Percentiles rank a stretch among this genome's conserved stretches.
Evolutionary conservation across 768 basidiomycete genomes (phyloP).

Genomic region (Neoboletus subvelutipes): DNA sequence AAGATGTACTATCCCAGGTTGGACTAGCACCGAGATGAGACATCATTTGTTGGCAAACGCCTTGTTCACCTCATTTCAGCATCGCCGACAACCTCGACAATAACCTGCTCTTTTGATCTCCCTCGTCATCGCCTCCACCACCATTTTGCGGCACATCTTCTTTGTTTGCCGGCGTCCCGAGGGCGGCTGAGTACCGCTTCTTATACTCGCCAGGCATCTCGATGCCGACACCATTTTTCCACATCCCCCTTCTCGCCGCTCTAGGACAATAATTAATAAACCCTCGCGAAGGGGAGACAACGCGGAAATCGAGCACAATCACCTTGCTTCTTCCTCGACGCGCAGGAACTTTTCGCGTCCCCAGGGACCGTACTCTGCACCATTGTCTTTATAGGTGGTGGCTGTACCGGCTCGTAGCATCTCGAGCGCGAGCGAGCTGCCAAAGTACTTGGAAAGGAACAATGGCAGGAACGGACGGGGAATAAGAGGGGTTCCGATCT

Average conservation of each 20-base stretch:
- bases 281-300: neutral
- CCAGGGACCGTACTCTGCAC: slow-evolving; percentile 75
- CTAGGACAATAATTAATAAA: slow-evolving; percentile 35
- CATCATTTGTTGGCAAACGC: neutral
- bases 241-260: slow-evolving; percentile 67
- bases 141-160: neutral
- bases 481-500: slow-evolving; percentile 67
- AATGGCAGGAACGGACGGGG: slow-evolving; percentile 54
- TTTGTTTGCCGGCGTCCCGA: slow-evolving; percentile 4
- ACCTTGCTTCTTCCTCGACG: slow-evolving; percentile 70
- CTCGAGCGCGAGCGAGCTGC: slow-evolving; percentile 56
- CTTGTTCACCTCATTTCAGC: neutral
- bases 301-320: neutral
- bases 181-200: slow-evolving; percentile 48
- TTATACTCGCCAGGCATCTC: slow-evolving; percentile 86
- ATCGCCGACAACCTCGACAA: slow-evolving; percentile 9
- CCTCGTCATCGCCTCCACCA: neutral
- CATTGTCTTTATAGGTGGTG: slow-evolving; percentile 70
- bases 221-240: slow-evolving; percentile 50
- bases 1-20: neutral
- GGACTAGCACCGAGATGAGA: neutral
- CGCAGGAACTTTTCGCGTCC: slow-evolving; percentile 63
- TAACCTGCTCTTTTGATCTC: neutral
- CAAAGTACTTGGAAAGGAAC: slow-evolving; percentile 37
- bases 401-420: slow-evolving; percentile 83